A percentile compares a stretch with the other conserved stretches of the same genome.
These are phyloP conservation scores for Mercurialis annua DNA, from an alignment of 345 rosid species.

Conservation along the genomic window DNA sequence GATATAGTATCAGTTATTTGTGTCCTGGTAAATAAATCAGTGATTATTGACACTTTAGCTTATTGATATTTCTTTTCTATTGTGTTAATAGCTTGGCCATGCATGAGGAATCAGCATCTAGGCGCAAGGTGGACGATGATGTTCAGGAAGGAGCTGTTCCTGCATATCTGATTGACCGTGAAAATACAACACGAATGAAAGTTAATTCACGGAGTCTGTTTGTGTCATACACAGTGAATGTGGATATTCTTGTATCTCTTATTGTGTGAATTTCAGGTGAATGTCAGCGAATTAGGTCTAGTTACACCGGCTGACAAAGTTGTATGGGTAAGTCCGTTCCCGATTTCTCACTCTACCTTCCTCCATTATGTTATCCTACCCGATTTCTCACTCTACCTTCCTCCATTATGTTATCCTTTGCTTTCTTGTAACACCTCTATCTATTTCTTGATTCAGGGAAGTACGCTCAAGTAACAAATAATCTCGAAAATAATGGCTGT, in stretches of 20 bases:
- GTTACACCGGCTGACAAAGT: constrained; percentile 94
- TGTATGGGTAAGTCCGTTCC: constrained; percentile 65
- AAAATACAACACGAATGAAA: constrained; percentile 75
- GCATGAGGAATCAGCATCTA: constrained; percentile 86
- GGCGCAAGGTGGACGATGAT: constrained; percentile 82
- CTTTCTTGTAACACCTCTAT: not conserved
- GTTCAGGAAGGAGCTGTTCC: constrained; percentile 96
- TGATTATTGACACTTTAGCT: not conserved
- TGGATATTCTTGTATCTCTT: too few relatives aligned
- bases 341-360: not conserved
- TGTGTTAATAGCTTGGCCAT: constrained; percentile 59
- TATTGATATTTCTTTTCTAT: not conserved
- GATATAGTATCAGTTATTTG: not conserved
- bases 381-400: not conserved
- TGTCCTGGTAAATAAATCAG: not conserved
- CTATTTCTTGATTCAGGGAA: constrained; percentile 56
- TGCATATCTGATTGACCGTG: constrained; percentile 94
- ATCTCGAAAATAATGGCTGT: constrained; percentile 91
- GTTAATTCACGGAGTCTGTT: constrained; percentile 26
- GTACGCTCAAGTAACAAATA: constrained; percentile 91
- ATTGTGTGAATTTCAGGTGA: constrained; percentile 50
- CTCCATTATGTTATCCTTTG: not conserved
- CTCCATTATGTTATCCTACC: not conserved
- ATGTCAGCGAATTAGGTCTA: constrained; percentile 90
- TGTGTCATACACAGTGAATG: too few relatives aligned